These are phyloP conservation scores for Plantago ovata DNA, from an alignment of 257 asterid genomes.

Conservation along the genomic window DNA sequence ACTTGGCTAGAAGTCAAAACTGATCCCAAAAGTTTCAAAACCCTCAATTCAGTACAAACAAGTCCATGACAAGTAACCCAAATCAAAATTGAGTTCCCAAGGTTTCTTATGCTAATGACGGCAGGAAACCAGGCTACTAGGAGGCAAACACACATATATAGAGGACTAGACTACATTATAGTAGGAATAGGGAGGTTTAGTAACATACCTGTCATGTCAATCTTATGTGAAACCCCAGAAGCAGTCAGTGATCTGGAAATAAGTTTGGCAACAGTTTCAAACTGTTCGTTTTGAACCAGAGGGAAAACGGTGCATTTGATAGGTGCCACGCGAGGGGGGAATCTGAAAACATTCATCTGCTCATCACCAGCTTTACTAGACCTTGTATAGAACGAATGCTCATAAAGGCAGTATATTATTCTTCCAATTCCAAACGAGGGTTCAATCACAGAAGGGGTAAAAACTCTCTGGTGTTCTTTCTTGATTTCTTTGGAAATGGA, in stretches of 20 bases:
- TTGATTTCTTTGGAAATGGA: conserved; percentile 64
- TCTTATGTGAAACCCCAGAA: conserved; percentile 71
- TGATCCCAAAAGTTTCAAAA: too few species aligned
- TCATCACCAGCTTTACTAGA: conserved; percentile 79
- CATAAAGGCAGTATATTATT: conserved; percentile 81
- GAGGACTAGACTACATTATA: background rate
- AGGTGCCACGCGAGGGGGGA: conserved; percentile 84
- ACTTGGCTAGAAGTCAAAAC: too few species aligned
- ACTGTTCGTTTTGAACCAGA: conserved; percentile 77
- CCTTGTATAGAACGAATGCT: conserved; percentile 78
- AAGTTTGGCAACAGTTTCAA: conserved; percentile 62
- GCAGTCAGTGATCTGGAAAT: conserved; percentile 65
- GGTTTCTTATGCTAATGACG: background rate
- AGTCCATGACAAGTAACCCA: too few species aligned
- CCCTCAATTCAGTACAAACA: too few species aligned
- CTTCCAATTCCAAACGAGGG: conserved; percentile 94
- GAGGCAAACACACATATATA: too few species aligned
- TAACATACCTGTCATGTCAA: conserved; percentile 72
- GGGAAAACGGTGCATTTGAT: conserved; percentile 94
- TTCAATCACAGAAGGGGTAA: conserved; percentile 90
- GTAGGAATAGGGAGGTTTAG: background rate
- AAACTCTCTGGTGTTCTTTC: conserved; percentile 86
- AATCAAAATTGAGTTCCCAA: too few species aligned
- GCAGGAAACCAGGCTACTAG: background rate
- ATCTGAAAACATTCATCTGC: conserved; percentile 73